A percentile compares a stretch with the other conserved stretches of the same genome.
These are phyloP conservation scores for Colletotrichum chrysophilum DNA, from an alignment of 2,329 filamentous ascomycete species.

Conservation along the genomic window DNA sequence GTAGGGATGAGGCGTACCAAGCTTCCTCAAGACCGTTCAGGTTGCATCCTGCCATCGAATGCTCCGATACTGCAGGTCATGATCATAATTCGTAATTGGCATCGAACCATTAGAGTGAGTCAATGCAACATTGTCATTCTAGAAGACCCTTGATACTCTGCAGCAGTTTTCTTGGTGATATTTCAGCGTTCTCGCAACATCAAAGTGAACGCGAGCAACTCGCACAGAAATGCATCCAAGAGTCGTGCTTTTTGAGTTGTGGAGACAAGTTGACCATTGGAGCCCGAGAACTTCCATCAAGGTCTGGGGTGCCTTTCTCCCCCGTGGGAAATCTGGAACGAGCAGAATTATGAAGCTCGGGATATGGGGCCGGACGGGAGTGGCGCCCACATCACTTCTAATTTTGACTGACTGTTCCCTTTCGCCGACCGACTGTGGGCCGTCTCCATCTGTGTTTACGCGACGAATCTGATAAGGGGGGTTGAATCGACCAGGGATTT, in stretches of 20 bases:
- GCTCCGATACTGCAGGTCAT: not conserved
- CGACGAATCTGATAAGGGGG: not conserved
- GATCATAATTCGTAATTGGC: not conserved
- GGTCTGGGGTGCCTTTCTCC: not conserved
- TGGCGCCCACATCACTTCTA: not conserved
- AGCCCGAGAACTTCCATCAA: not conserved
- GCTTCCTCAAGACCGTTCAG: not conserved
- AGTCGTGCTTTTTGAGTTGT: not conserved
- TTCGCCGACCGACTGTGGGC: not conserved
- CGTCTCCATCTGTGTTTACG: not conserved
- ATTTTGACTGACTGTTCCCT: not conserved
- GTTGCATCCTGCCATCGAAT: not conserved
- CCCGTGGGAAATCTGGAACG: not conserved
- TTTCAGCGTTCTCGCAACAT: not conserved
- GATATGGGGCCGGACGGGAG: conserved; percentile 12
- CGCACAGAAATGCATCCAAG: not conserved
- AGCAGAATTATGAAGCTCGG: not conserved
- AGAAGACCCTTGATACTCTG: not conserved
- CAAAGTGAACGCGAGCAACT: not conserved
- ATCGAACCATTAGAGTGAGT: not conserved
- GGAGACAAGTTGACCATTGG: not conserved
- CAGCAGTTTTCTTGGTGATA: not conserved
- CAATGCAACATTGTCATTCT: not conserved
- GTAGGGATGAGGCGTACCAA: not conserved
- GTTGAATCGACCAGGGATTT: not conserved